phyloP scores from a whole-genome alignment of 1,139 yeast genomes.

The Kodamaea derodonti region DNA sequence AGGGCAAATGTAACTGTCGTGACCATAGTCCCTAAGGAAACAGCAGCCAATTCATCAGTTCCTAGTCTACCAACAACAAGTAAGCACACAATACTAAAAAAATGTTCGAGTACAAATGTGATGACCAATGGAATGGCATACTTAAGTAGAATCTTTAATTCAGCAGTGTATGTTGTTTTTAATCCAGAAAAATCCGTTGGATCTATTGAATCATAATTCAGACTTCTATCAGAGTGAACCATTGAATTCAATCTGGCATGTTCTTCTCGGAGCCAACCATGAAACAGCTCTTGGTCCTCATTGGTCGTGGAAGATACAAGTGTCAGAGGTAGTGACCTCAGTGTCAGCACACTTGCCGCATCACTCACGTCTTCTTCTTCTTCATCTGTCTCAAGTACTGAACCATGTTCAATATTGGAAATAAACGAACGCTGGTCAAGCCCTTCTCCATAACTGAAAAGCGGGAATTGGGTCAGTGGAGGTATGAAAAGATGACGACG shows the following conservation, averaged over 20 bases:
- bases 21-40: constrained; percentile 84
- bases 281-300: constrained; percentile 51
- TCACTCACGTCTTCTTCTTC: constrained; percentile 43
- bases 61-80: constrained; percentile 74
- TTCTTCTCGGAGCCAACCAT: constrained; percentile 63
- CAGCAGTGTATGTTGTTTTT: constrained; percentile 42
- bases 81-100: constrained; percentile 67
- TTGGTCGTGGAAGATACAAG: constrained; percentile 47
- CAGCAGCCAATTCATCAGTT: constrained; percentile 70
- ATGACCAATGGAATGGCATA: constrained; percentile 63
- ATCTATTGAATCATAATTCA: constrained; percentile 7
- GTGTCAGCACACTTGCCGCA: constrained; percentile 50
- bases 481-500: constrained; percentile 56
- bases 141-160: constrained; percentile 44
- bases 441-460: constrained; percentile 58
- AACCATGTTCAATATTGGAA: constrained; percentile 37
- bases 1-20: constrained; percentile 80
- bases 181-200: constrained; percentile 22
- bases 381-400: constrained; percentile 36
- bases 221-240: constrained; percentile 14
- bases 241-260: constrained; percentile 56
- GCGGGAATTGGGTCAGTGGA: constrained; percentile 65
- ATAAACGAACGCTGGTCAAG: constrained; percentile 67
- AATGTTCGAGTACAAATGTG: constrained; percentile 68
- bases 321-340: constrained; percentile 64